Evolutionary conservation across 768 basidiomycete species (phyloP).

Genomic region (Termitomyces sp.): DNA sequence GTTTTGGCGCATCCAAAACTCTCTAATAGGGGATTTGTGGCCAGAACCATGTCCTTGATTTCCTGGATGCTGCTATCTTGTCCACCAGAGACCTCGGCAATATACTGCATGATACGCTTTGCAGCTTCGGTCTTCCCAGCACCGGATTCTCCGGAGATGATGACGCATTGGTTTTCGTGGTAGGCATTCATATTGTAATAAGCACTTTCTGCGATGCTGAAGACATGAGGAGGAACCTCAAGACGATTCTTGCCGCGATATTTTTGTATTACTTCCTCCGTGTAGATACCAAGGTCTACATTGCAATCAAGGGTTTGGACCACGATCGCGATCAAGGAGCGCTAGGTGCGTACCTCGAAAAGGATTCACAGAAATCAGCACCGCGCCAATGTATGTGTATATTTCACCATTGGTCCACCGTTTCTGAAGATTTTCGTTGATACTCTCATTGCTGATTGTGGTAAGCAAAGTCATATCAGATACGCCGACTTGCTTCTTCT

Average conservation of each 20-base stretch:
- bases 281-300: conserved; percentile 95
- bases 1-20: conserved; percentile 99
- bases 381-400: conserved; percentile 98
- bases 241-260: conserved; percentile 98
- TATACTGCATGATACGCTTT: conserved; percentile 99
- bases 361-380: conserved; percentile 98
- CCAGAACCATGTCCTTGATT: conserved; percentile 99
- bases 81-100: conserved; percentile 92
- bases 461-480: conserved; percentile 98
- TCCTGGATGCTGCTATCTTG: conserved; percentile 91
- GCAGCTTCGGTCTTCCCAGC: conserved; percentile 99
- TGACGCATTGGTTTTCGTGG: conserved; percentile 99
- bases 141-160: conserved; percentile 98
- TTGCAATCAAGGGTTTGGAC: conserved; percentile 7
- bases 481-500: conserved; percentile 98
- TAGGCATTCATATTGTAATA: conserved; percentile 99
- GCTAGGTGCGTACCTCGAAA: conserved; percentile 65
- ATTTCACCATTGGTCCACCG: conserved; percentile 95
- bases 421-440: conserved; percentile 98
- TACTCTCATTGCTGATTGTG: conserved; percentile 94
- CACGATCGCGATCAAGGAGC: neutral
- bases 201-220: conserved; percentile 92
- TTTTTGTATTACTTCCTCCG: conserved; percentile 76
- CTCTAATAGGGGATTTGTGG: conserved; percentile 95
- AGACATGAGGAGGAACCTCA: conserved; percentile 97